These are phyloP conservation scores for Mucor racemosus DNA, from an alignment of 371 early-diverging fungal species.

Conservation along the genomic window DNA sequence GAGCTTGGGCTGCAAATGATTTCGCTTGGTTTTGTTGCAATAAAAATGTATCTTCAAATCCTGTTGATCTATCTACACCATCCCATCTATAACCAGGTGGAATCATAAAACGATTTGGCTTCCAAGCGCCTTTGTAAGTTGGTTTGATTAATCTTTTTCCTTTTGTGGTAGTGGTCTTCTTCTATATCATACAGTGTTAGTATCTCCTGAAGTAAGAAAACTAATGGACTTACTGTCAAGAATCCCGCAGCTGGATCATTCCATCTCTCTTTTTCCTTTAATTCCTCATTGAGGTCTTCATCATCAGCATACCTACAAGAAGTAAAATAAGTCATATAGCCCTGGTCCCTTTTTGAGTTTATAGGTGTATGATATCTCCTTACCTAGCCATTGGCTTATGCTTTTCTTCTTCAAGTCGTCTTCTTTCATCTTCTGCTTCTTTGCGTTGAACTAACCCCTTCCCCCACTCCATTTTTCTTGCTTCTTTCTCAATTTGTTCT, in stretches of 20 bases:
- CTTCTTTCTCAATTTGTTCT: slow-evolving; percentile 67
- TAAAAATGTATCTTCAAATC: slow-evolving; percentile 75
- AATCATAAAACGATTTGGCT: slow-evolving; percentile 85
- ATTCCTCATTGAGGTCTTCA: slow-evolving; percentile 63
- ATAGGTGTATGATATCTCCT: background rate
- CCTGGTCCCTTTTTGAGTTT: background rate
- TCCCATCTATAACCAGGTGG: slow-evolving; percentile 92
- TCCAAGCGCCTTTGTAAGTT: slow-evolving; percentile 66
- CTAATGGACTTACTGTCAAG: slow-evolving; percentile 51
- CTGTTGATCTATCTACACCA: slow-evolving; percentile 90
- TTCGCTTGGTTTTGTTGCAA: slow-evolving; percentile 55
- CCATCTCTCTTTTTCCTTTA: slow-evolving; percentile 66
- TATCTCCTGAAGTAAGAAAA: background rate
- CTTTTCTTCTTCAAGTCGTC: slow-evolving; percentile 61
- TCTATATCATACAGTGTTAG: slow-evolving; percentile 14
- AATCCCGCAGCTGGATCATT: slow-evolving; percentile 74
- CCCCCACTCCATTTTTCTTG: slow-evolving; percentile 77
- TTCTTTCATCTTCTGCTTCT: slow-evolving; percentile 53
- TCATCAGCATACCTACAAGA: slow-evolving; percentile 64
- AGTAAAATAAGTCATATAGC: background rate
- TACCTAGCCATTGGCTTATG: slow-evolving; percentile 69
- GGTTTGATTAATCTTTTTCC: slow-evolving; percentile 48
- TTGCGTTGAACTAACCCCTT: slow-evolving; percentile 75
- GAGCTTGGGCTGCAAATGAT: slow-evolving; percentile 57
- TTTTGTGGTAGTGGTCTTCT: slow-evolving; percentile 30